Evolutionary conservation across 371 early-diverging fungal genomes (phyloP), one percentile per base, ranked within the genome.

Genomic region (Mucor lusitanicus): DNA sequence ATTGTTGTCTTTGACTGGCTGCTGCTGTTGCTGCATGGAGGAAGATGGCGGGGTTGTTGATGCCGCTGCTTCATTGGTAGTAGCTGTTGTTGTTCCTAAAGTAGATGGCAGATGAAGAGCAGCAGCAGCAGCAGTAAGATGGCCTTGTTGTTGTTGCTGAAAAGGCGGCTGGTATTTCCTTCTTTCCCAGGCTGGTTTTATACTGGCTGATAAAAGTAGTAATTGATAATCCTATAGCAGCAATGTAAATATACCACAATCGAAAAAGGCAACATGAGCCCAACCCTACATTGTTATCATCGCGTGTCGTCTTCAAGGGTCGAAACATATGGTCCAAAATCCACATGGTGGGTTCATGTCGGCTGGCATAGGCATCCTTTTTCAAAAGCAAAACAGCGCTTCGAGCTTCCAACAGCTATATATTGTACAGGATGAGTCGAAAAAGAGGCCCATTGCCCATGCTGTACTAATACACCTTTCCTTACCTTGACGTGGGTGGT

Each of bases 171-270:
- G 53, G 11, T 53, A 53, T 27, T 60, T 66, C 40, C 69, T 73
- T 60, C 55, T 61, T 55, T 69, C 73, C 73, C 73, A 73, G 35
- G 60, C 21, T 50, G 67, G 61, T 33, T 67, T 73, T 5, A 30
- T 44, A 27, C 55, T 63, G 3, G 59, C 53, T 33, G 70, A 64
- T 46, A 73, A 55, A 50, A 54, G 48, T 19, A 73, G 19, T 7
- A 73, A 17, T 61, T 69, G 67, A 42, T 63, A 69, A 30, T 64
- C 67, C 73, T 73, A 61, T 50, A n/a, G n/a, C n/a, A n/a, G 27
- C 19, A 27, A 27, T n/a, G n/a, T n/a, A n/a, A n/a, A n/a, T n/a
- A n/a, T n/a, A n/a, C n/a, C n/a, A n/a, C n/a, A n/a, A n/a, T n/a
- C n/a, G n/a, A n/a, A n/a, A 64, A 42, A 7, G 8, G 25, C 25